These are phyloP conservation scores for Colletotrichum tabaci DNA, from an alignment of 2,329 filamentous ascomycete species.

Conservation along the genomic window DNA sequence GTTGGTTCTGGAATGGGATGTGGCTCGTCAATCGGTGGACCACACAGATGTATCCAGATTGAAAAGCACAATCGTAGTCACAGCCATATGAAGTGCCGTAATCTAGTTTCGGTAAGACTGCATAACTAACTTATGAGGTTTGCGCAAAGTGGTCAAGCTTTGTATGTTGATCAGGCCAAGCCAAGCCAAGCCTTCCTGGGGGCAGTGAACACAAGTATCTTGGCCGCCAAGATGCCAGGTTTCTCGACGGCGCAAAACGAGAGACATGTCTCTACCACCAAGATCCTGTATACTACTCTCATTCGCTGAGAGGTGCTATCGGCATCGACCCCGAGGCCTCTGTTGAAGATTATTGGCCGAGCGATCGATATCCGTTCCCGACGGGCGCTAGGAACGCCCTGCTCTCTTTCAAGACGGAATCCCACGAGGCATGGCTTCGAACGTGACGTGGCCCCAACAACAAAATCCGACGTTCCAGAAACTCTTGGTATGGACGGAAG, in stretches of 20 bases:
- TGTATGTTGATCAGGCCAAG: not conserved
- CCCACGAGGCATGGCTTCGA: not conserved
- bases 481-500: conserved; percentile 2
- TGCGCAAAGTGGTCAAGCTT: no score
- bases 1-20: not conserved
- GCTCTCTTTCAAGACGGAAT: not conserved
- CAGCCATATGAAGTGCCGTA: not conserved
- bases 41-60: not conserved
- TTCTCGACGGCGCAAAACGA: not conserved
- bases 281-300: not conserved
- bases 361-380: not conserved
- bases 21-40: not conserved
- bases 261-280: not conserved
- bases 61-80: not conserved
- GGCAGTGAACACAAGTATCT: not conserved
- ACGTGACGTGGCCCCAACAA: not conserved
- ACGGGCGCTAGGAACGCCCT: not conserved
- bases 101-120: not conserved
- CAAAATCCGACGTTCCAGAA: not conserved
- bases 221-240: not conserved
- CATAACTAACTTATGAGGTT: not conserved
- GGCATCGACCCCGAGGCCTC: not conserved
- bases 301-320: not conserved
- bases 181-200: not conserved
- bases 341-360: not conserved